Evolutionary conservation across 2,329 filamentous ascomycete species (phyloP), one percentile per base, ranked within the genome.

Genomic region (Botrytis deweyae): DNA sequence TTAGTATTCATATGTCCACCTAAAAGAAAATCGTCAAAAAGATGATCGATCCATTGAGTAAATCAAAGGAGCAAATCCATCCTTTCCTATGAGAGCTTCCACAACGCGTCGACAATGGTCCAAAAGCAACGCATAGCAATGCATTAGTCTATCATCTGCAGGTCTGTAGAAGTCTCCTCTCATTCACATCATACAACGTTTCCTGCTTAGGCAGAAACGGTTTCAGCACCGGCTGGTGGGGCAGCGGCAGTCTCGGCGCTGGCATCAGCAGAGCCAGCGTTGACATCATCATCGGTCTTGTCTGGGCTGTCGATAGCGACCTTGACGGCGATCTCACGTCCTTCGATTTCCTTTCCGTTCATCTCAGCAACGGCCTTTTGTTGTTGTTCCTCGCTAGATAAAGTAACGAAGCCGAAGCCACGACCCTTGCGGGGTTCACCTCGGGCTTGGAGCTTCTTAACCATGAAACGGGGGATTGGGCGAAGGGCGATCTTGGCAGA

Each of bases 301-400:
- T 97, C 95, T 78, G 96, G 96, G 88, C 94, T 98, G 88, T 99
- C 96, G 82, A 99, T 98, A 82, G 96, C 96, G 83, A 99, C 95
- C 93, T 99, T 99, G 89, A 99, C 96, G 78, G 96, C 96, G 80
- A 99, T 99, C 88, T 98, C 95, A 82, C 96, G 95, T 78, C 95
- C 96, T 85, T 98, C 96, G 79, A 99, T 96, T 84, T 97, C 93
- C 91, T 97, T 98, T 86, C 94, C 96, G 86, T 99, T 98, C 96
- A 99, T 99, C 88, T 99, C 96, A 71, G 86, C 83, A 78, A 98
- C 97, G 78, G 96, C 96, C 92, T 98, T 97, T 87, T 97, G 91
- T 89, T 99, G 96, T 81, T 95, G 86, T 85, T 97, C 95, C 88
- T 99, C 95, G 29, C 94, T 97, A 77, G 92, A 92, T 76, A 99